Evolutionary conservation across 352 stramenopile genomes (phyloP).

Genomic region (Phytophthora fragariae): DNA sequence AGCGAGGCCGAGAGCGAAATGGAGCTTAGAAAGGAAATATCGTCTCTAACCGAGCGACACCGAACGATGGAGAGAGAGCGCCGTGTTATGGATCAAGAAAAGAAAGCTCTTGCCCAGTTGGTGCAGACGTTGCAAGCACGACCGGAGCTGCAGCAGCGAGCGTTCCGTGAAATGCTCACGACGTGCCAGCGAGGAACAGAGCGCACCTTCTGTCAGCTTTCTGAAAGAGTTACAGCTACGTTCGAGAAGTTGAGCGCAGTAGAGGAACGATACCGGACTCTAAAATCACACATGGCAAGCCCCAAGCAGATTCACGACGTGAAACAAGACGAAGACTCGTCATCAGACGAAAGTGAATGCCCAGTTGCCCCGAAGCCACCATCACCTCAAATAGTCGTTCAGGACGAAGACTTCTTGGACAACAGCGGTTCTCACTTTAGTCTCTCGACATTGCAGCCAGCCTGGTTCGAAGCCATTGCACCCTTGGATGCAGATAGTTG

Average conservation of each 20-base stretch:
- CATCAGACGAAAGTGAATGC: conserved; percentile 5
- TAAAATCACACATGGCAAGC: conserved; percentile 19
- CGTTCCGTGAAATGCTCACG: conserved; percentile 52
- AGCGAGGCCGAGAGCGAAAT: conserved; percentile 6
- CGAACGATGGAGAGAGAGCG: conserved; percentile 28
- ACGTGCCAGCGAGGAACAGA: conserved; percentile 45
- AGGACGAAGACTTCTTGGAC: conserved; percentile 33
- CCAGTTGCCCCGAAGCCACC: conserved; percentile 9
- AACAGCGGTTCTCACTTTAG: conserved; percentile 20
- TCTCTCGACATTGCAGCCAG: conserved; percentile 22
- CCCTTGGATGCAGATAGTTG: conserved; percentile 2
- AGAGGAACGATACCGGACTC: conserved; percentile 23
- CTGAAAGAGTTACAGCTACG: conserved; percentile 23
- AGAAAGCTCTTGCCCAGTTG: conserved; percentile 35
- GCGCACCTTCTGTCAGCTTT: conserved; percentile 36
- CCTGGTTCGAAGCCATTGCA: conserved; percentile 31
- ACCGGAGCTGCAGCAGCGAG: conserved; percentile 46
- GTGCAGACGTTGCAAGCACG: conserved; percentile 57
- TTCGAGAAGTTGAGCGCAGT: conserved; percentile 29
- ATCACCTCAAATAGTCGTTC: conserved; percentile 33
- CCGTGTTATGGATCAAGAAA: conserved; percentile 30
- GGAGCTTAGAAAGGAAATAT: conserved; percentile 23
- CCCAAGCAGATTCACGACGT: neutral
- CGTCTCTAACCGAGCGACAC: conserved; percentile 31
- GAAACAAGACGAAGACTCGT: conserved; percentile 3